A percentile compares a stretch with the other conserved stretches of the same genome.
Evolutionary conservation across 1,284 basidiomycete genomes (phyloP).

Genomic region (Golubevia pallescens): DNA sequence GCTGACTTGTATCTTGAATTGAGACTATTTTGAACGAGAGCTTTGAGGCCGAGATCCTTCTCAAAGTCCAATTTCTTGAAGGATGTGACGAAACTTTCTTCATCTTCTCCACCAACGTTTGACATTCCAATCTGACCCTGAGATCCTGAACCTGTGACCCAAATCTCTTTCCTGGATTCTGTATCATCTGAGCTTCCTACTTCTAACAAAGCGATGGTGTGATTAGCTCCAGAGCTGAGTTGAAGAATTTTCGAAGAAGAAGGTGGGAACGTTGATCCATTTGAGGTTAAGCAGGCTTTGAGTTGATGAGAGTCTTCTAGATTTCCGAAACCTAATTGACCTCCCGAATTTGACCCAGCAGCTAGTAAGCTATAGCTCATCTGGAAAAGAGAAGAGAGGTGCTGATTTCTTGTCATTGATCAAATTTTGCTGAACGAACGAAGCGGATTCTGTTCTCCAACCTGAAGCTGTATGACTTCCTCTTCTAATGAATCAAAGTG

Average conservation of each 20-base stretch:
- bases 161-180: not conserved
- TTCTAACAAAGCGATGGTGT: conserved; percentile 22
- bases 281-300: conserved; percentile 6
- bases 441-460: too few relatives aligned
- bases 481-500: too few relatives aligned
- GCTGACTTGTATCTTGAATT: conserved; percentile 1
- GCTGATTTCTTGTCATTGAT: too few relatives aligned
- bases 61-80: conserved; percentile 16
- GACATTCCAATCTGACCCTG: not conserved
- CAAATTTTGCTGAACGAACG: too few relatives aligned
- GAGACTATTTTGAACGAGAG: not conserved
- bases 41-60: not conserved
- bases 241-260: conserved; percentile 4
- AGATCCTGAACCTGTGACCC: not conserved
- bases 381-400: too few relatives aligned
- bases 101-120: not conserved
- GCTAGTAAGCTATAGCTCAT: conserved; percentile 15
- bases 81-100: not conserved
- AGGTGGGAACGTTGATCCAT: conserved; percentile 13
- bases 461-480: too few relatives aligned
- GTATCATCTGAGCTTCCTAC: not conserved
- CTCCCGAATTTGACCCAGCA: conserved; percentile 31
- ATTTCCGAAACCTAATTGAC: conserved; percentile 20
- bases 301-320: conserved; percentile 15
- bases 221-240: conserved; percentile 27